Conservation (phyloP, 2,329 filamentous ascomycete species). For the Bipolaris gigantea region DNA sequence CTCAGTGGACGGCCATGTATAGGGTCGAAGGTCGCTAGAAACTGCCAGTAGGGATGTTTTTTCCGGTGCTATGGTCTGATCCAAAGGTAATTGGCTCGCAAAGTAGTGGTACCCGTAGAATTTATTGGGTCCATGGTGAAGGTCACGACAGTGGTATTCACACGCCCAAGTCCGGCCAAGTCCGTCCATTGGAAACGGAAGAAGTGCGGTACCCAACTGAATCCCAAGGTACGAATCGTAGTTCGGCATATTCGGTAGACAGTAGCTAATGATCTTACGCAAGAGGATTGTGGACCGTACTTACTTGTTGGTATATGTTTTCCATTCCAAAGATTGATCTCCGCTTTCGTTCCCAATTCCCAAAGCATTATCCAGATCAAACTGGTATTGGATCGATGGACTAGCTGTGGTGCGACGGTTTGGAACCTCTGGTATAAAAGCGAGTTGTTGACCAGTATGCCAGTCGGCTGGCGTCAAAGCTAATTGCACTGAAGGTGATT, state of each 20-base stretch:
- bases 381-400: neutral
- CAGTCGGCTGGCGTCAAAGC: neutral
- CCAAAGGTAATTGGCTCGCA: no score
- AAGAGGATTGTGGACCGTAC: slow-evolving; percentile 8
- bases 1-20: no score
- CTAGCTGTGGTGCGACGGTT: neutral
- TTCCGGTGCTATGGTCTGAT: no score
- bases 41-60: no score
- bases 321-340: neutral
- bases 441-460: neutral
- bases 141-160: neutral
- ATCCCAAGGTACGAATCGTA: neutral
- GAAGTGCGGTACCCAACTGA: neutral
- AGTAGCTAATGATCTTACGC: slow-evolving; percentile 3
- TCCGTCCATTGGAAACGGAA: neutral
- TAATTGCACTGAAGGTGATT: neutral
- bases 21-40: no score
- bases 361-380: neutral
- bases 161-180: neutral
- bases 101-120: no score
- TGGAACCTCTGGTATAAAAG: neutral
- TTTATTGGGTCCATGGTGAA: neutral
- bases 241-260: neutral
- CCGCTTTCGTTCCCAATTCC: neutral
- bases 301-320: slow-evolving; percentile 8